Percentiles rank a stretch among this genome's conserved stretches.
phyloP scores from a whole-genome alignment of 192 early-diverging fungal species.

The Gamsiella multidivaricata region DNA sequence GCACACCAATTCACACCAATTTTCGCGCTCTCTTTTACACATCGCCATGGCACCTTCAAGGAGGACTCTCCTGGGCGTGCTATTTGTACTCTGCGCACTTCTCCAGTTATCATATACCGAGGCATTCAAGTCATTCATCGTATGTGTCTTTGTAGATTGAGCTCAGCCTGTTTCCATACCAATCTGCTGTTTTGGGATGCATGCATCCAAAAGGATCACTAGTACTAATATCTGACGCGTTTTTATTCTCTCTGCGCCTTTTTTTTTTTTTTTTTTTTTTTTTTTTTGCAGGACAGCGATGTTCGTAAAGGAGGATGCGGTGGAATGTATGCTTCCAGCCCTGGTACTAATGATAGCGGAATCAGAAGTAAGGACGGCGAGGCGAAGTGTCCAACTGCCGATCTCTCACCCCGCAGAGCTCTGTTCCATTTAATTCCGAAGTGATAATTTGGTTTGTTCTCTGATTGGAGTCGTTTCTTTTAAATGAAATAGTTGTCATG shows the following conservation, averaged over 20 bases:
- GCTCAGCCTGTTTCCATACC: too few species aligned
- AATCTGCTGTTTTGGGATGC: too few species aligned
- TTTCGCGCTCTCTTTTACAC: neutral
- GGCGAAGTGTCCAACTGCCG: too few species aligned
- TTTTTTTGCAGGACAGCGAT: constrained; percentile 16
- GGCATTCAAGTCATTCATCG: constrained; percentile 33
- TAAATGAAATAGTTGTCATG: constrained; percentile 33
- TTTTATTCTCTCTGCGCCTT: too few species aligned
- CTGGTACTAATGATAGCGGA: constrained; percentile 30
- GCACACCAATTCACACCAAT: too few species aligned
- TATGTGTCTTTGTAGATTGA: too few species aligned
- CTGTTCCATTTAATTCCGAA: too few species aligned
- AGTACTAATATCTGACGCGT: too few species aligned
- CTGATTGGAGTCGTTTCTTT: neutral
- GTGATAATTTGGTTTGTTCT: neutral
- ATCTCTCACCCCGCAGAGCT: neutral
- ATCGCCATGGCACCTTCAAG: constrained; percentile 27
- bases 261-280: neutral
- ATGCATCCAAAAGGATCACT: too few species aligned
- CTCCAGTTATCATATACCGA: constrained; percentile 30
- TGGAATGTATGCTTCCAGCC: constrained; percentile 34
- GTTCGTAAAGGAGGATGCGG: constrained; percentile 6
- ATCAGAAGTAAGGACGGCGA: constrained; percentile 35
- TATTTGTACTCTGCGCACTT: constrained; percentile 14
- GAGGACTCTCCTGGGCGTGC: constrained; percentile 9